phyloP scores from a whole-genome alignment of 2,329 filamentous ascomycete species.

The Nothomitra cinnamomea region DNA sequence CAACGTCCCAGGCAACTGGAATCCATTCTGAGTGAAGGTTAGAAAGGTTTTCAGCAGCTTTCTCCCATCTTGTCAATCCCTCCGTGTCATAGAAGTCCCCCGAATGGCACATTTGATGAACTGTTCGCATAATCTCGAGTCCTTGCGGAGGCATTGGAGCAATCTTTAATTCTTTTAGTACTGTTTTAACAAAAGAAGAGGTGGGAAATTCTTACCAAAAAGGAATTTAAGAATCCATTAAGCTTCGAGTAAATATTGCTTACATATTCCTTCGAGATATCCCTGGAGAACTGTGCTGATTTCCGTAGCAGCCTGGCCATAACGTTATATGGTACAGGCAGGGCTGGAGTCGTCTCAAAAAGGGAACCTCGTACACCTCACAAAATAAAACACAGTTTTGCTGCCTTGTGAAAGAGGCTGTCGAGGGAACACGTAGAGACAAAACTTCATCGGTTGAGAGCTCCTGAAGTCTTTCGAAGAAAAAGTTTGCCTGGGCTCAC shows the following conservation, averaged over 20 bases:
- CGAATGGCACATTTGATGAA: neutral
- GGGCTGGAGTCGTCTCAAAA: neutral
- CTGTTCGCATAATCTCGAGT: neutral
- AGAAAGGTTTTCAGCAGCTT: neutral
- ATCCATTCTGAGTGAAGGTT: neutral
- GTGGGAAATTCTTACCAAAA: neutral
- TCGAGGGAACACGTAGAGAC: neutral
- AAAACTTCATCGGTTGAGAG: neutral
- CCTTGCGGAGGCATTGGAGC: neutral
- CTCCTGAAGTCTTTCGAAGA: neutral
- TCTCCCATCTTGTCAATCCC: neutral
- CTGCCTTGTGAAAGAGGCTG: neutral
- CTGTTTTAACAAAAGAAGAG: neutral
- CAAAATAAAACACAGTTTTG: slow-evolving; percentile 3
- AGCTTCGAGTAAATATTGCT: neutral
- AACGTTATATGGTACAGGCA: neutral
- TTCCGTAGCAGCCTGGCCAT: neutral
- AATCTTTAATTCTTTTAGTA: neutral
- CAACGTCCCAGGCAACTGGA: neutral
- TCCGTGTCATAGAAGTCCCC: neutral
- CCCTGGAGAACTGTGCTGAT: neutral
- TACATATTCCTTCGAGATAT: neutral
- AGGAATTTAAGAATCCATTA: neutral
- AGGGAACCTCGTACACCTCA: neutral
- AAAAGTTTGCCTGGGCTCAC: neutral